phyloP scores from a whole-genome alignment of 2,329 filamentous ascomycete genomes.

The Xylaria digitata region DNA sequence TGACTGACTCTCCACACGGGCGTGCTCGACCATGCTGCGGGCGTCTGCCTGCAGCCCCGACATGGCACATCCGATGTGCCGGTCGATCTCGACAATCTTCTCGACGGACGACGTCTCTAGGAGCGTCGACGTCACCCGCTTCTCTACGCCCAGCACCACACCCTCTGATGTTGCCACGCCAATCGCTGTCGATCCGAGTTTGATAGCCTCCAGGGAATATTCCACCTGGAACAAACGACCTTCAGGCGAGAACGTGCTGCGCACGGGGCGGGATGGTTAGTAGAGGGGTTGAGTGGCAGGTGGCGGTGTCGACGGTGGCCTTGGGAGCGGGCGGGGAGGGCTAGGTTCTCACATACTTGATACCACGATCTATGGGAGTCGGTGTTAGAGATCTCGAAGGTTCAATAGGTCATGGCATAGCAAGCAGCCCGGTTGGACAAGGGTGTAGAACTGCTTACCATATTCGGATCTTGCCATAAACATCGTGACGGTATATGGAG shows the following conservation, averaged over 20 bases:
- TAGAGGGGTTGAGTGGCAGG: constrained; percentile 3
- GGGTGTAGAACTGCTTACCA: constrained; percentile 70
- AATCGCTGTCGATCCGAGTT: constrained; percentile 97
- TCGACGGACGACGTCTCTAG: constrained; percentile 98
- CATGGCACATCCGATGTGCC: constrained; percentile 99
- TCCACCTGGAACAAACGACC: constrained; percentile 99
- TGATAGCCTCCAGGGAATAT: constrained; percentile 99
- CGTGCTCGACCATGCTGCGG: constrained; percentile 97
- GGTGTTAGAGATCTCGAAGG: constrained; percentile 38
- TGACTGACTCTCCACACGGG: constrained; percentile 95
- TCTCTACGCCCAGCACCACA: constrained; percentile 97
- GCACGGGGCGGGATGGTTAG: constrained; percentile 28
- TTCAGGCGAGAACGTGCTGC: constrained; percentile 98
- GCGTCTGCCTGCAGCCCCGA: constrained; percentile 97
- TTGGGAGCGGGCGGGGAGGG: constrained; percentile 14
- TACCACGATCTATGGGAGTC: constrained; percentile 83
- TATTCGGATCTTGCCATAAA: constrained; percentile 99
- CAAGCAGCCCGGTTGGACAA: constrained; percentile 34
- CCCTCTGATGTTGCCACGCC: constrained; percentile 95
- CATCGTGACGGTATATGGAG: constrained; percentile 73
- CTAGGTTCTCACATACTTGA: constrained; percentile 76
- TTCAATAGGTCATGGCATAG: constrained; percentile 16
- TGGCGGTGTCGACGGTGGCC: constrained; percentile 17
- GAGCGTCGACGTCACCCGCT: constrained; percentile 96
- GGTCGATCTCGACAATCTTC: constrained; percentile 99